Evolutionary conservation across 2,329 filamentous ascomycete genomes (phyloP), one percentile per base, ranked within the genome.

Genomic region (Annulohypoxylon truncatum): DNA sequence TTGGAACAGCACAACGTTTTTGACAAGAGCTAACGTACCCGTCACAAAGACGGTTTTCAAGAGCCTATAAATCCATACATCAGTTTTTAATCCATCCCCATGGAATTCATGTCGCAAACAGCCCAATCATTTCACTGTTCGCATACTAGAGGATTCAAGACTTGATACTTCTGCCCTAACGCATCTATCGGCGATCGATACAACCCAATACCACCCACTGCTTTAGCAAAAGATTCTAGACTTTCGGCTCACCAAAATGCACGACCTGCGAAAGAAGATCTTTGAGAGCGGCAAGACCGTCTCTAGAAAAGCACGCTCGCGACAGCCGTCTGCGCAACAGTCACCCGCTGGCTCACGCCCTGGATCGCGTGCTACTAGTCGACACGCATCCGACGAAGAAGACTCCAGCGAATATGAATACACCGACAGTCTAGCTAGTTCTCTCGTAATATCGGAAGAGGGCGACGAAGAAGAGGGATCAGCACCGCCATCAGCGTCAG

Each of bases 271-370:
- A 72, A 89, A 91, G 75, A 90, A 91, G 78, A 90, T 88, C 53
- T 86, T 92, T 67, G 89, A 90, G 79, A 89, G 87, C 80, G 86
- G 87, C 76, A 93, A 93, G 82, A 93, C 90, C 13, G 80, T 88
- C 31, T 93, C 91, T 48, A 85, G 84, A 73, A 93, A 92, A 78
- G 89, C 89, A 20, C 85, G 83, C 66, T 85, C 86, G 20, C 82
- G 83, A 64, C 82, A 83, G 42, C 84, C 85, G 66, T 85, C 84
- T 2, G 85, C 86, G 31, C 82, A 84, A 61, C 82, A 82, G 29
- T 91, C 89, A 13, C 87, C 88, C 44, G 81, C 82, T 26, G 83
- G 81, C 68, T 91, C 89, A 46, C 87, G 87, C 15, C 81, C 81
- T 9, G 85, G 82, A 61, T 92, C 90, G 7, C 82, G 87, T 51